Percentiles rank a stretch among this genome's conserved stretches.
Evolutionary conservation across 192 early-diverging fungal species (phyloP).

Genomic region (Rhizoclosmatium globosum): DNA sequence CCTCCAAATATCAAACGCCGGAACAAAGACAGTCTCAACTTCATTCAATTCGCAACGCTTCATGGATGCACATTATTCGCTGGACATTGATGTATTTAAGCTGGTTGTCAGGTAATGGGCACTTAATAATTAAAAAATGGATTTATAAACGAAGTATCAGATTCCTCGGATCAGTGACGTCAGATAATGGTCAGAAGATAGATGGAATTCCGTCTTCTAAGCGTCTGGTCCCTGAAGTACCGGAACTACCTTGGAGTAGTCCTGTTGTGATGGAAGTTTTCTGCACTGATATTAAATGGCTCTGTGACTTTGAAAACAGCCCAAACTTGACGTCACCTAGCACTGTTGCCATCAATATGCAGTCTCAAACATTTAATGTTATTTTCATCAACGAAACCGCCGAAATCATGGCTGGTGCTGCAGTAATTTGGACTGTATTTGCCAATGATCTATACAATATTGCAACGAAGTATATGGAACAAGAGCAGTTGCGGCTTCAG

Average conservation of each 20-base stretch:
- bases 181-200: constrained; percentile 33
- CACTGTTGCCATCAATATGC: constrained; percentile 7
- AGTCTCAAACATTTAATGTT: constrained; percentile 44
- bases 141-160: not conserved
- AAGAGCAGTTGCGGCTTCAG: constrained; percentile 64
- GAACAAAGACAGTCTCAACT: constrained; percentile 58
- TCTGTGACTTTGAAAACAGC: constrained; percentile 13
- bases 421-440: constrained; percentile 73
- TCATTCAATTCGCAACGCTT: constrained; percentile 33
- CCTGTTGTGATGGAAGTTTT: constrained; percentile 48
- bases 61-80: constrained; percentile 30
- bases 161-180: constrained; percentile 2
- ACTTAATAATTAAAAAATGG: not conserved
- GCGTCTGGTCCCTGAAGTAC: constrained; percentile 45
- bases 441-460: constrained; percentile 62
- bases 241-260: constrained; percentile 27
- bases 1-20: constrained; percentile 58
- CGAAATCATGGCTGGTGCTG: constrained; percentile 75
- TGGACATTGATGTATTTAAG: constrained; percentile 44
- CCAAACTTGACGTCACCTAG: not conserved
- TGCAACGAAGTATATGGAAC: constrained; percentile 54
- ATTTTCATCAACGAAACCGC: constrained; percentile 74
- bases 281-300: constrained; percentile 29
- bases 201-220: constrained; percentile 69
- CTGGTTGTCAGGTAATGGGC: constrained; percentile 43